These are phyloP conservation scores for Discostella stelligeroides DNA, from an alignment of 108 stramenopile species.

Conservation along the genomic window DNA sequence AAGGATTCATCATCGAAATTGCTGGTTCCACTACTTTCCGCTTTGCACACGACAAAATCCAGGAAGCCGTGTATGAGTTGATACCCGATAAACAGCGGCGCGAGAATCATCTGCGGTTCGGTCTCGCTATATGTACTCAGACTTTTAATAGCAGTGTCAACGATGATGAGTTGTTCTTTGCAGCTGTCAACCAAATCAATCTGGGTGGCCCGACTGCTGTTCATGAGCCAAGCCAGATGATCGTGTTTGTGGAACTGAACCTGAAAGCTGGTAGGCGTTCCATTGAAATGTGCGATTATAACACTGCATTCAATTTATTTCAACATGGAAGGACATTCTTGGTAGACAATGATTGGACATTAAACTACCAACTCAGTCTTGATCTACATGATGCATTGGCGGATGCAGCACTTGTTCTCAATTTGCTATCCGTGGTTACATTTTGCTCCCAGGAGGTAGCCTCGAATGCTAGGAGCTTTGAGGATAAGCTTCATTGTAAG, in stretches of 20 bases:
- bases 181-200: constrained; percentile 35
- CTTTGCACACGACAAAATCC: too few relatives aligned
- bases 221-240: too few relatives aligned
- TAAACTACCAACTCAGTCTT: too few relatives aligned
- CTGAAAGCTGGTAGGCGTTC: constrained; percentile 25
- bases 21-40: constrained; percentile 2
- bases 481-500: constrained; percentile 24
- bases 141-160: background rate
- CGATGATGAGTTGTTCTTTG: constrained; percentile 34
- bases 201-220: constrained; percentile 19
- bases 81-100: constrained; percentile 14
- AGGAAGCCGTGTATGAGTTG: constrained; percentile 36
- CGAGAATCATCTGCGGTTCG: constrained; percentile 16
- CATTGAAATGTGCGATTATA: constrained; percentile 10
- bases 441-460: background rate
- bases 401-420: constrained; percentile 15
- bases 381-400: constrained; percentile 27
- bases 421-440: background rate
- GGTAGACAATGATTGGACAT: constrained; percentile 16
- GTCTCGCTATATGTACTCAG: constrained; percentile 19
- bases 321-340: constrained; percentile 31
- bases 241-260: too few relatives aligned
- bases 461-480: constrained; percentile 7
- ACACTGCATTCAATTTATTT: constrained; percentile 13
- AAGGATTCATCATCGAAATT: constrained; percentile 7